Conservation (phyloP, 805 yeast species). For the Lachancea sp. region DNA sequence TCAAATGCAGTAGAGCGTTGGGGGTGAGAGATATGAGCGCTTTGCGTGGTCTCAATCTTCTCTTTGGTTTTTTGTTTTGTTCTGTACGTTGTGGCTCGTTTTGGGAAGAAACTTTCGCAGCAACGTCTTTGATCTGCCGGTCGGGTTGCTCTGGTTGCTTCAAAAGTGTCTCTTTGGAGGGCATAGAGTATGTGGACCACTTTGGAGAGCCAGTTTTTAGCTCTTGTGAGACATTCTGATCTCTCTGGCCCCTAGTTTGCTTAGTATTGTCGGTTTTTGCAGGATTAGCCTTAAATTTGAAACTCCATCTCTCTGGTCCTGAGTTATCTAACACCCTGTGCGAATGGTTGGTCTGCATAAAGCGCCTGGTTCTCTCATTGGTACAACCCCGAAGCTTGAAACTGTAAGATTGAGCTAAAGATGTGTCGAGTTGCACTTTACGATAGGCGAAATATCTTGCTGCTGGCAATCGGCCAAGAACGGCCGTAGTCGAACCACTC, state of each 20-base stretch:
- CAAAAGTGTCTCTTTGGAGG: conserved; percentile 40
- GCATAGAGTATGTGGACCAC: conserved; percentile 44
- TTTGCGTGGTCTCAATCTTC: conserved; percentile 77
- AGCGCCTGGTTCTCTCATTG: background rate
- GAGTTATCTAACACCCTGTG: background rate
- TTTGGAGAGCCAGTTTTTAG: conserved; percentile 8
- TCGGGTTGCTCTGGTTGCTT: conserved; percentile 28
- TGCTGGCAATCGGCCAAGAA: background rate
- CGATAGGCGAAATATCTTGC: background rate
- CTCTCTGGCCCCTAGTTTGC: background rate
- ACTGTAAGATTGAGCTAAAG: background rate
- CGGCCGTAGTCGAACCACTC: background rate
- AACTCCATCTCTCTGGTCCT: conserved; percentile 6
- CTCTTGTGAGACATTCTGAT: background rate
- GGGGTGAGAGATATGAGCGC: conserved; percentile 80
- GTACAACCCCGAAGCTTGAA: background rate
- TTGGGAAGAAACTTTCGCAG: background rate
- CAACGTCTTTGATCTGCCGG: conserved; percentile 15
- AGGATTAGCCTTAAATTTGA: background rate
- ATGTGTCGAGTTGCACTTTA: background rate
- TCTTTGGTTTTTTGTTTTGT: conserved; percentile 39
- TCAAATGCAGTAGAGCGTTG: conserved; percentile 67
- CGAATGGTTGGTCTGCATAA: conserved; percentile 2
- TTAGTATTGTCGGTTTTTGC: background rate
- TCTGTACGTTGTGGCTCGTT: conserved; percentile 17